phyloP scores from a whole-genome alignment of 257 asterid genomes.

The Penstemon newberryi region DNA sequence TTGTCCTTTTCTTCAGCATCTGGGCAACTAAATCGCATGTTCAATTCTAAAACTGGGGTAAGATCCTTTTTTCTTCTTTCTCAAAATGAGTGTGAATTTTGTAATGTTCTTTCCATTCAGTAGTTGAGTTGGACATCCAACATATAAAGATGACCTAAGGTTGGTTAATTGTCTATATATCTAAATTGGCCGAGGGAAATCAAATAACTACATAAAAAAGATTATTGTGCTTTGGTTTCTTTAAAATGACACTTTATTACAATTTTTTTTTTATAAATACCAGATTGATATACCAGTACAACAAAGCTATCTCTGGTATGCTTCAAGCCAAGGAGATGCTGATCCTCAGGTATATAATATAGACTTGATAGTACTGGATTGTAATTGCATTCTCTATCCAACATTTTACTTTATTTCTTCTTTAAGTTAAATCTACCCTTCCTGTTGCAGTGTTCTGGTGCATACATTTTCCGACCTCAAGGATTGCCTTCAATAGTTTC shows the following conservation, averaged over 20 bases:
- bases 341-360: constrained; percentile 53
- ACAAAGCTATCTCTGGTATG: constrained; percentile 82
- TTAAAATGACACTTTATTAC: too few relatives aligned
- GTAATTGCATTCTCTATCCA: neutral
- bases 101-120: neutral
- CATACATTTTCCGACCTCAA: constrained; percentile 84
- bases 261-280: constrained; percentile 16
- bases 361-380: neutral
- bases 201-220: neutral
- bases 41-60: constrained; percentile 71
- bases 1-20: constrained; percentile 66
- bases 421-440: constrained; percentile 23
- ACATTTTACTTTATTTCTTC: constrained; percentile 13
- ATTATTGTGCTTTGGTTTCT: neutral
- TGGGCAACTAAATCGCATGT: constrained; percentile 75
- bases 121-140: constrained; percentile 10
- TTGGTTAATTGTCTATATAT: neutral
- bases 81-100: neutral
- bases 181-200: neutral
- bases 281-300: constrained; percentile 81
- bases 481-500: constrained; percentile 59
- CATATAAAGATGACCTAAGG: neutral
- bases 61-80: constrained; percentile 16
- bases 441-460: constrained; percentile 65
- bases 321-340: constrained; percentile 58